Percentiles rank a stretch among this genome's conserved stretches.
These are phyloP conservation scores for Cunninghamia lanceolata DNA, from an alignment of 75 land plant species.

Conservation along the genomic window DNA sequence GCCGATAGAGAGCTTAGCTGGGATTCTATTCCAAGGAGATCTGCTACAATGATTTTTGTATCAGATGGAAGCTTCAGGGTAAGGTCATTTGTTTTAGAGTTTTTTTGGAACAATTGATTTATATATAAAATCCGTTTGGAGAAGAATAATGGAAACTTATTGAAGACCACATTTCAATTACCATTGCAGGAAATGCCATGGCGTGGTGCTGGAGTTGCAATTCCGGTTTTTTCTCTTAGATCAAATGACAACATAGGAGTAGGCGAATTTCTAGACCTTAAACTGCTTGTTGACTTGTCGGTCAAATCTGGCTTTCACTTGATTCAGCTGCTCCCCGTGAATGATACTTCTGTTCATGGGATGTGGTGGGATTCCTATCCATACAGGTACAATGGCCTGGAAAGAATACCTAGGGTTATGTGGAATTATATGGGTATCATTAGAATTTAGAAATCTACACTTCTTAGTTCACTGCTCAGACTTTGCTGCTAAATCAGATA, in stretches of 20 bases:
- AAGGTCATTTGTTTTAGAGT: conserved; percentile 2
- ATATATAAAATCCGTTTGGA: not conserved
- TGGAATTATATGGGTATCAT: not conserved
- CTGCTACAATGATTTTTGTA: conserved; percentile 48
- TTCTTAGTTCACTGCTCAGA: not conserved
- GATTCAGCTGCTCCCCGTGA: conserved; percentile 90
- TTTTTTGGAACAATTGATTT: not conserved
- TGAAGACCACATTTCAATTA: not conserved
- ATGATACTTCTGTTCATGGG: conserved; percentile 92
- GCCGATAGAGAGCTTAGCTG: conserved; percentile 51
- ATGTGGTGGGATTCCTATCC: conserved; percentile 99
- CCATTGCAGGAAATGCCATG: conserved; percentile 70
- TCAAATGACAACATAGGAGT: conserved; percentile 80
- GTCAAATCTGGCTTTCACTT: conserved; percentile 85
- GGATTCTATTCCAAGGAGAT: conserved; percentile 29
- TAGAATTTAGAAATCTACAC: not conserved
- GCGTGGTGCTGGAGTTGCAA: conserved; percentile 93
- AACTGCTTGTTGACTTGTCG: conserved; percentile 84
- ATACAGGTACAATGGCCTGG: conserved; percentile 68
- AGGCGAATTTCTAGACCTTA: conserved; percentile 93
- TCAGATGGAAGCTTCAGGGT: conserved; percentile 89
- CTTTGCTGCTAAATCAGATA: not conserved
- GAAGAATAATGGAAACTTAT: not conserved
- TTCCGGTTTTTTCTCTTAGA: conserved; percentile 91
- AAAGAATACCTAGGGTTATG: not conserved